Evolutionary conservation across 805 yeast species (phyloP).

Genomic region (Debaryomyces maramus): DNA sequence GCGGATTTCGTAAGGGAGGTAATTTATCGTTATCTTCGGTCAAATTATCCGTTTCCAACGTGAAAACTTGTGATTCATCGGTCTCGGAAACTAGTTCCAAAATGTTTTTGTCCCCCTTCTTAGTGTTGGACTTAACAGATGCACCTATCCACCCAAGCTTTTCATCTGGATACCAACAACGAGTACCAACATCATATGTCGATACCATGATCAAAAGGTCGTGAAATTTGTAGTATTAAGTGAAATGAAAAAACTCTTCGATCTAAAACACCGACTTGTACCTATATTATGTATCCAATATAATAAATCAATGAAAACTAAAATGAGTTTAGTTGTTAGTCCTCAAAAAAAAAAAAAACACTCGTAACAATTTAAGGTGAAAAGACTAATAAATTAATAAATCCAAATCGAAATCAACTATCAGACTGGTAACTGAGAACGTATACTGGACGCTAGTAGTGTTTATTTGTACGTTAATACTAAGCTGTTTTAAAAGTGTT

Average conservation of each 20-base stretch:
- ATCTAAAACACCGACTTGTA: not conserved
- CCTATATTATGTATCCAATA: not conserved
- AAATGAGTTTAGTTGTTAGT: not conserved
- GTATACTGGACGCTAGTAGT: not conserved
- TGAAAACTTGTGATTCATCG: slow-evolving; percentile 41
- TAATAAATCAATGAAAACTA: not conserved
- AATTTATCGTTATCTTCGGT: slow-evolving; percentile 56
- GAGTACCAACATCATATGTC: slow-evolving; percentile 25
- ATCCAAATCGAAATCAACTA: not conserved
- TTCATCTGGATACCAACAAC: slow-evolving; percentile 82
- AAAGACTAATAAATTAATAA: not conserved
- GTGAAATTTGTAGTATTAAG: too few relatives aligned
- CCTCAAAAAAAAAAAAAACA: not conserved
- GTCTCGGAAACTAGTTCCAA: slow-evolving; percentile 56
- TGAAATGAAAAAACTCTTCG: not conserved
- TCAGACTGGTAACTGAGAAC: not conserved
- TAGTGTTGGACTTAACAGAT: slow-evolving; percentile 48
- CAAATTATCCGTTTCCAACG: slow-evolving; percentile 49
- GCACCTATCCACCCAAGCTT: slow-evolving; percentile 76
- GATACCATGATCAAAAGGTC: slow-evolving; percentile 8
- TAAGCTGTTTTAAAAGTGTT: slow-evolving; percentile 3
- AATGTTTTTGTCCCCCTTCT: slow-evolving; percentile 44
- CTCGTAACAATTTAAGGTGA: not conserved
- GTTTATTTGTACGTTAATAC: not conserved
- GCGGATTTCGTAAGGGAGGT: slow-evolving; percentile 88